Percentiles rank a stretch among this genome's conserved stretches.
These are phyloP conservation scores for Ceratobasidium theobromae DNA, from an alignment of 1,284 basidiomycete species.

Conservation along the genomic window DNA sequence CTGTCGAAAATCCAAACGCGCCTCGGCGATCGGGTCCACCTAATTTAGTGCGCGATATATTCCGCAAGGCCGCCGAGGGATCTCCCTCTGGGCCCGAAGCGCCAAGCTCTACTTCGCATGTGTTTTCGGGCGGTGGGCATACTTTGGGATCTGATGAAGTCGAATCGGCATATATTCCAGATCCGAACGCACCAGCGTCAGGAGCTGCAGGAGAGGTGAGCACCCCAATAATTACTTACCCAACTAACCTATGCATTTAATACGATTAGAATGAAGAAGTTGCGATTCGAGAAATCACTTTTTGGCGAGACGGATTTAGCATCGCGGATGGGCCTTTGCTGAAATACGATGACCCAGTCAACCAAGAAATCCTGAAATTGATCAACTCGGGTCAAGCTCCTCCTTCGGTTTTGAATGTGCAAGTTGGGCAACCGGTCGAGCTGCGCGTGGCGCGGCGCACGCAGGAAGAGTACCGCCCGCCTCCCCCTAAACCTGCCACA, in stretches of 20 bases:
- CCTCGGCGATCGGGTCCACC: conserved; percentile 55
- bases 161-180: conserved; percentile 70
- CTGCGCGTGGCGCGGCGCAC: conserved; percentile 77
- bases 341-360: conserved; percentile 80
- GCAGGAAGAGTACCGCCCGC: conserved; percentile 70
- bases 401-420: conserved; percentile 73
- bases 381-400: conserved; percentile 87
- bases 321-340: conserved; percentile 88
- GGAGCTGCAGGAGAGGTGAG: conserved; percentile 32
- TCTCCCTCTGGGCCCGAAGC: conserved; percentile 43
- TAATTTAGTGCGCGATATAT: conserved; percentile 75
- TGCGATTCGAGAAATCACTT: conserved; percentile 78
- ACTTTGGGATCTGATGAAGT: conserved; percentile 86
- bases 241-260: conserved; percentile 39
- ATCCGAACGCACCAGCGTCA: conserved; percentile 51
- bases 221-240: neutral
- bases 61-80: conserved; percentile 78
- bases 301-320: conserved; percentile 94
- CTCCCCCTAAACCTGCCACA: conserved; percentile 48
- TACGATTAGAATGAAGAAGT: conserved; percentile 62
- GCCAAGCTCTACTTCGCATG: conserved; percentile 40
- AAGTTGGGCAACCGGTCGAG: conserved; percentile 81
- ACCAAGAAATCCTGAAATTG: conserved; percentile 70
- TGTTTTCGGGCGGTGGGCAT: conserved; percentile 74
- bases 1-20: conserved; percentile 81